Percentiles rank a stretch among this genome's conserved stretches.
phyloP scores from a whole-genome alignment of 1,284 basidiomycete genomes.

The Ceratobasidium sp. region DNA sequence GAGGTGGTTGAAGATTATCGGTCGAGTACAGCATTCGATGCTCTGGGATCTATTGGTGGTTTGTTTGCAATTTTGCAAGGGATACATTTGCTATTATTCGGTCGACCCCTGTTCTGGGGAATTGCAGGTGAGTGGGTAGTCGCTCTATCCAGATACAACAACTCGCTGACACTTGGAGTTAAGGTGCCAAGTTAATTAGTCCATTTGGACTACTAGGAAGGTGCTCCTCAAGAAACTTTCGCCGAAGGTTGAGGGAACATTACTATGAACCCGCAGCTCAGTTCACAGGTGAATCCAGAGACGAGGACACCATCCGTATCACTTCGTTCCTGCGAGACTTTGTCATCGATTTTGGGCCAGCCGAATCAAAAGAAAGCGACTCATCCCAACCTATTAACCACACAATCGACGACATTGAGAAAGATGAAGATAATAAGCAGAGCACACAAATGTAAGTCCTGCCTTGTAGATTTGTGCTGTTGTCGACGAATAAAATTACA shows the following conservation, averaged over 20 bases:
- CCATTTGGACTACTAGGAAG: conserved; percentile 18
- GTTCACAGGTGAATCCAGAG: background rate
- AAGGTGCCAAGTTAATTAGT: conserved; percentile 28
- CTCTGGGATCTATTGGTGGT: conserved; percentile 31
- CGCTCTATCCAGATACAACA: background rate
- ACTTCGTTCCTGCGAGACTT: conserved; percentile 22
- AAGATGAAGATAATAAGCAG: background rate
- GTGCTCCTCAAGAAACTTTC: conserved; percentile 4
- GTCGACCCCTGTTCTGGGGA: conserved; percentile 31
- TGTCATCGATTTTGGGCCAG: conserved; percentile 32
- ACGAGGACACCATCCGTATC: conserved; percentile 5
- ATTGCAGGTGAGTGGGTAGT: background rate
- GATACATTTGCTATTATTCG: conserved; percentile 24
- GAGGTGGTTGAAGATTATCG: conserved; percentile 32
- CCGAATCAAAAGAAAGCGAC: background rate
- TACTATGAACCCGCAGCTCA: background rate
- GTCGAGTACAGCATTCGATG: conserved; percentile 27
- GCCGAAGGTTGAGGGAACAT: conserved; percentile 9
- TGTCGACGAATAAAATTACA: background rate
- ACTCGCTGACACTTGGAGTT: background rate
- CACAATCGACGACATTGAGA: background rate
- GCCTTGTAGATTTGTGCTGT: background rate
- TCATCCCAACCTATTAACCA: background rate
- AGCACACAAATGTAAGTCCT: background rate
- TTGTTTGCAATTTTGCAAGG: conserved; percentile 29